These are phyloP conservation scores for Podospora tetraspora DNA, from an alignment of 495 filamentous ascomycete genomes.

Conservation along the genomic window DNA sequence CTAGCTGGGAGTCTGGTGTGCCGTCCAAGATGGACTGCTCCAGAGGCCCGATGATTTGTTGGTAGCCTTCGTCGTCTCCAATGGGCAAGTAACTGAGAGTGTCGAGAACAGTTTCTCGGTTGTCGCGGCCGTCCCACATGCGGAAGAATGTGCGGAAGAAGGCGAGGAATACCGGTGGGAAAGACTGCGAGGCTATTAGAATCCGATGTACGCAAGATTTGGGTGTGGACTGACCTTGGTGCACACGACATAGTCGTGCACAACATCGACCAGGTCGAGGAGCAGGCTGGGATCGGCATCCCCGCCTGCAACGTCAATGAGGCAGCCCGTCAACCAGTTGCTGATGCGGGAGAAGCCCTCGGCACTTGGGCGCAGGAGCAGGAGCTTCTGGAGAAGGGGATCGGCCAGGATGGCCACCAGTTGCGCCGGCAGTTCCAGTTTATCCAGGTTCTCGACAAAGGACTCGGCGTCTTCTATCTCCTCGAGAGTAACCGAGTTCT, in stretches of 20 bases:
- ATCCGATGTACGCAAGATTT: too few species aligned
- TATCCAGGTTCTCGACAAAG: slow-evolving; percentile 71
- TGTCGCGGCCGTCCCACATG: slow-evolving; percentile 63
- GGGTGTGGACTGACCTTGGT: slow-evolving; percentile 54
- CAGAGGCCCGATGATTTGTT: slow-evolving; percentile 47
- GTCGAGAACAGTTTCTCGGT: slow-evolving; percentile 56
- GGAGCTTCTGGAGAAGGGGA: slow-evolving; percentile 70
- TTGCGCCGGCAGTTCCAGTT: slow-evolving; percentile 75
- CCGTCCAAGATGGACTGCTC: slow-evolving; percentile 55
- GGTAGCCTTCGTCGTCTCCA: slow-evolving; percentile 49
- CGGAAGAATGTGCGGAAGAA: slow-evolving; percentile 60
- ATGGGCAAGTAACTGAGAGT: slow-evolving; percentile 61
- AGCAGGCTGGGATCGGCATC: slow-evolving; percentile 46
- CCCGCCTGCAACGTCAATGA: slow-evolving; percentile 53
- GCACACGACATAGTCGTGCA: slow-evolving; percentile 54
- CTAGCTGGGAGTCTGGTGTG: slow-evolving; percentile 44
- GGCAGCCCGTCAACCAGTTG: slow-evolving; percentile 60
- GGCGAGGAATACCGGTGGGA: slow-evolving; percentile 54
- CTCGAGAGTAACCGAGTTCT: slow-evolving; percentile 66
- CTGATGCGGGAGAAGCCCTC: slow-evolving; percentile 52
- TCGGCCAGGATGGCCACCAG: slow-evolving; percentile 71
- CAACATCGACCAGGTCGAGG: slow-evolving; percentile 51
- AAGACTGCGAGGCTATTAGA: slow-evolving; percentile 39
- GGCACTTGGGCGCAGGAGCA: slow-evolving; percentile 59
- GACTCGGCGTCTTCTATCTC: slow-evolving; percentile 68